Evolutionary conservation across 805 yeast genomes (phyloP), one percentile per base, ranked within the genome.

Genomic region (Kuraishia cidri): DNA sequence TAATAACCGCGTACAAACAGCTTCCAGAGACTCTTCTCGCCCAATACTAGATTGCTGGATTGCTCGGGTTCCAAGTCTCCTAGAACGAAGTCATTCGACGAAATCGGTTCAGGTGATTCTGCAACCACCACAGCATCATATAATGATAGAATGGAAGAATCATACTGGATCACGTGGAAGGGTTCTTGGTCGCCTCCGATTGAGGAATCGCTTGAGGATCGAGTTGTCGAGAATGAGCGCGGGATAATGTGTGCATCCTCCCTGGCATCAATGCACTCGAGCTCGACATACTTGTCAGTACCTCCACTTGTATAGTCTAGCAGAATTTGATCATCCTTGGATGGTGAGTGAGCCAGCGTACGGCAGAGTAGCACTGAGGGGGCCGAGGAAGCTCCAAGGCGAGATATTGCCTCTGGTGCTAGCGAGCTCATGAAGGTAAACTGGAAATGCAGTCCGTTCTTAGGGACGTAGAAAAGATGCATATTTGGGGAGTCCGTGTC

Each of bases 71-170:
- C 60, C 41, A 40, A 53, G 37, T 64, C 65, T 1, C 65, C 69
- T 12, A 60, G 40, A 5, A 64, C 40, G 36, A 66, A 66, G 26
- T 58, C 60, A 8, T 40, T 44, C 6, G 29, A 25, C 11, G 39
- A 33, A 10, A 45, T 37, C 4, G 36, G 34, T 3, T 33, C 27
- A 10, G 45, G 38, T 3, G 59, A 41, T 29, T 62, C 66, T 6
- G 67, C 66, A 25, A 78, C 52, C 0, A 79, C 58, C 13, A 81
- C 55, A 25, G 65, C 59, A 33, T 73, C 78, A 43, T 61, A 79
- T 7, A 54, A 47, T 0, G 57, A 27, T 6, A 78, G 40, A 3
- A 60, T 50, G 0, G 58, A 44, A 0, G 65, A 42, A 9, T 62
- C 56, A 6, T 69, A 50, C 33, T 64, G 64, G 2, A 77, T 26